Base-by-base conservation (phyloP, 179 eudicot genomes). In the Spergularia azorica region DNA sequence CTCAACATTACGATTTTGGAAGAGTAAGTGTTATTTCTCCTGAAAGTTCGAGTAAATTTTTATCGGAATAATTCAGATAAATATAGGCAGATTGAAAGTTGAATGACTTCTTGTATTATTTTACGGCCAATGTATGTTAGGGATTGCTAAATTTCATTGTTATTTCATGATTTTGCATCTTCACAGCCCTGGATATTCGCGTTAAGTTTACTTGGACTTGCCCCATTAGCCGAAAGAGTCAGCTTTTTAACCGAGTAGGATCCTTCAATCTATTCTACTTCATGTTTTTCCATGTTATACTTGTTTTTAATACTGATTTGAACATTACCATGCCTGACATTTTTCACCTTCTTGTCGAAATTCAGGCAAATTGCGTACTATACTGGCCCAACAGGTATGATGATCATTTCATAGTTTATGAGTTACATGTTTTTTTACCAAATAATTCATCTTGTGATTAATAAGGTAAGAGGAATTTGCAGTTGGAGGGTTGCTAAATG, bases 401-500 rank as follows among this genome's bases (percentile, higher is more conserved):
- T 46, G n/a, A n/a, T n/a, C n/a, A n/a, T 48, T 57, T 69, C 57
- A 58, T 20, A 50, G 51, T 52, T 69, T 15, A 48, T 41, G 9
- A 11, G 54, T 36, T 58, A 50, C 16, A 2, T 72, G 16, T 17
- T 80, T 58, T 8, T n/a, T 73, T 18, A 26, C 9, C 63, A 52
- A 64, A 3, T 43, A 15, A 21, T 55, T 13, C 69, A 66, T 20
- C 10, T 11, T 18, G 46, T 74, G 77, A 72, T 38, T 68, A 69
- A 76, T 36, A 50, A 69, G 71, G 51, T 36, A 41, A 48, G 51
- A 43, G 10, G 56, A 68, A 76, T 60, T 76, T 74, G 74, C 87
- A 92, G 97, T 92, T 72, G 97, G 97, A 14, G 97, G 97, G 8
- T 83, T 92, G 55, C 77, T 92, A 17, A 92, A 92, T 85, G 97